Evolutionary conservation across 345 rosid genomes (phyloP).

Genomic region (Erucastrum elatum): DNA sequence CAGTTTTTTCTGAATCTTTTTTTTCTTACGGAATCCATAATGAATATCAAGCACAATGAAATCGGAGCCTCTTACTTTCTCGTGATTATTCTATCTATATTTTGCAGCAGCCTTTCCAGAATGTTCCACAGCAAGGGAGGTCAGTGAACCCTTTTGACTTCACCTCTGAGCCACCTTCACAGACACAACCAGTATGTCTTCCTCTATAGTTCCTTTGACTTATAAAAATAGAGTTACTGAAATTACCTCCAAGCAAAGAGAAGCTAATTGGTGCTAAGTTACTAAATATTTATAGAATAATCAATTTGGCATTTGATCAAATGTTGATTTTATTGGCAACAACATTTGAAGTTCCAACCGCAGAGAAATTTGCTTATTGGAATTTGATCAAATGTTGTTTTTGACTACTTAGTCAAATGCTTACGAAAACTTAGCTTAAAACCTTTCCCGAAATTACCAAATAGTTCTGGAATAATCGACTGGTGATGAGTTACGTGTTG

Average conservation of each 20-base stretch:
- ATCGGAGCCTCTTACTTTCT: neutral
- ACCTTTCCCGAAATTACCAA: neutral
- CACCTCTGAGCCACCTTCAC: conserved; percentile 51
- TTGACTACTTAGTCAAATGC: neutral
- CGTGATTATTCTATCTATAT: conserved; percentile 8
- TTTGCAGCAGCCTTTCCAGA: conserved; percentile 55
- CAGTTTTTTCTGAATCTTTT: neutral
- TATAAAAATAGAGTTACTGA: neutral
- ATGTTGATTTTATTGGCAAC: no score
- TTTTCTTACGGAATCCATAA: neutral
- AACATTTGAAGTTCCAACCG: neutral
- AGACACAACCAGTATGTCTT: conserved; percentile 57
- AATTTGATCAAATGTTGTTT: neutral
- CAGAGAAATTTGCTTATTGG: neutral
- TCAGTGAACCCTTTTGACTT: conserved; percentile 89
- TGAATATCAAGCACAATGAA: conserved; percentile 11
- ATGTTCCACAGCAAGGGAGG: conserved; percentile 50
- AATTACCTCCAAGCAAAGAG: neutral
- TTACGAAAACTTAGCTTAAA: neutral
- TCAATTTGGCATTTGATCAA: no score
- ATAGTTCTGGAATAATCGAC: neutral
- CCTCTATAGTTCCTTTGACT: conserved; percentile 24
- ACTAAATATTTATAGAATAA: no score
- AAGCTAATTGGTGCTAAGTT: no score
- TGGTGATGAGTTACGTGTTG: conserved; percentile 1